A percentile compares a stretch with the other conserved stretches of the same genome.
These are phyloP conservation scores for Pleoardoris graminearum DNA, from an alignment of 2,329 filamentous ascomycete species.

Conservation along the genomic window DNA sequence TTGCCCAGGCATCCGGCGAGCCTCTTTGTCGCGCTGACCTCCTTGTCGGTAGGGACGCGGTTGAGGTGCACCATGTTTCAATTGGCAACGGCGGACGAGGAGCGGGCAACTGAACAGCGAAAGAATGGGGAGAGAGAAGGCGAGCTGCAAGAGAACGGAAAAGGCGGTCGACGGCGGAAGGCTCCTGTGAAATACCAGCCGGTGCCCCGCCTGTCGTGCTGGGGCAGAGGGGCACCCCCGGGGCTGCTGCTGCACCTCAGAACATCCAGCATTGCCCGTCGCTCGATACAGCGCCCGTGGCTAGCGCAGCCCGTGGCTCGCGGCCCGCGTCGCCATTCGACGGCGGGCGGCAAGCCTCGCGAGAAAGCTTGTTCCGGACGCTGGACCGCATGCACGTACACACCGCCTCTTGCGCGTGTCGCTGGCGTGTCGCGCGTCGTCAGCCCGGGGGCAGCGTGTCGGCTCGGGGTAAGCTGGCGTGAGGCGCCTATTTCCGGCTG, in stretches of 20 bases:
- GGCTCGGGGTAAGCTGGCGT: too few species aligned
- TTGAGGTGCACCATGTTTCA: conserved; percentile 55
- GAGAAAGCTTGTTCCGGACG: conserved; percentile 2
- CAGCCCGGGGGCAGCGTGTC: too few species aligned
- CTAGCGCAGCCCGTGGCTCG: not conserved
- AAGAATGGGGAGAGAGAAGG: not conserved
- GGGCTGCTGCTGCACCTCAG: too few species aligned
- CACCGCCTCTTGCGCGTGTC: conserved; percentile 7
- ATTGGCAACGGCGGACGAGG: not conserved
- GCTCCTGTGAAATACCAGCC: not conserved
- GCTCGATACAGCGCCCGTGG: too few species aligned
- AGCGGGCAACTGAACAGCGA: not conserved
- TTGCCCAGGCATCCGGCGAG: conserved; percentile 24
- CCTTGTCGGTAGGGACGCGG: conserved; percentile 47
- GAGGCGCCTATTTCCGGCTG: too few species aligned
- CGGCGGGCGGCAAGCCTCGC: conserved; percentile 1
- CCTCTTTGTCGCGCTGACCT: conserved; percentile 36
- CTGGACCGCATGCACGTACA: not conserved
- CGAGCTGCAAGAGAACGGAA: not conserved
- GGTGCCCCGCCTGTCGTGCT: not conserved
- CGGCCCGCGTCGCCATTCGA: not conserved
- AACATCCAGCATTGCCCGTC: not conserved
- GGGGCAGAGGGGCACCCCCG: not conserved
- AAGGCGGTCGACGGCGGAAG: not conserved
- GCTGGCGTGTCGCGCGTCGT: conserved; percentile 3